Conservation (phyloP, 306 rosid genomes). For the Prunus fruticosa region DNA sequence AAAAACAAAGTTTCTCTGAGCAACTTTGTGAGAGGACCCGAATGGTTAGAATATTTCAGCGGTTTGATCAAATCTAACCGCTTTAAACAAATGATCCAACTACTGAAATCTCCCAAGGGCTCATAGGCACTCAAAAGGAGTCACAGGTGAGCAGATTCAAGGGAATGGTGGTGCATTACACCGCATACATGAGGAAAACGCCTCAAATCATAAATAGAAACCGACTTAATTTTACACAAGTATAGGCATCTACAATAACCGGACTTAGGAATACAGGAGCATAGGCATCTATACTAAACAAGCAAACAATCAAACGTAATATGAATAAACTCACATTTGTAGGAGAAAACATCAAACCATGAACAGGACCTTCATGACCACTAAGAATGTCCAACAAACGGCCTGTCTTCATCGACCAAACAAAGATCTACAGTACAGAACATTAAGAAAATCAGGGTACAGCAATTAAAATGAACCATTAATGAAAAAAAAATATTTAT, state of each 20-base stretch:
- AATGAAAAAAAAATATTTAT: not conserved
- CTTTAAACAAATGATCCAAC: not conserved
- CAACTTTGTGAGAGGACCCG: not conserved
- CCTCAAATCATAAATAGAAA: not conserved
- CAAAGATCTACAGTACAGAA: slow-evolving; percentile 61
- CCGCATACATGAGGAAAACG: not conserved
- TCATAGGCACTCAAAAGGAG: not conserved
- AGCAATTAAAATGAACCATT: not conserved
- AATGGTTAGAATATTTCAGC: not conserved
- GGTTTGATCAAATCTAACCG: not conserved
- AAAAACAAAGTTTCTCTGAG: not conserved
- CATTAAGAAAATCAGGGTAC: slow-evolving; percentile 13
- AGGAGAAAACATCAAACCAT: slow-evolving; percentile 88
- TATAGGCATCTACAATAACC: not conserved
- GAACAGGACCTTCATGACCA: slow-evolving; percentile 97
- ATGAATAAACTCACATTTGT: slow-evolving; percentile 62
- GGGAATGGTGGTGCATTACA: not conserved
- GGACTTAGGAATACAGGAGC: not conserved
- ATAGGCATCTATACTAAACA: not conserved
- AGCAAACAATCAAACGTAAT: not conserved
- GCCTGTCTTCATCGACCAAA: slow-evolving; percentile 94
- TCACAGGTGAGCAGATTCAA: not conserved
- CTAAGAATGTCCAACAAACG: slow-evolving; percentile 80
- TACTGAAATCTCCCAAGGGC: not conserved
- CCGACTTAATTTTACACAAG: not conserved